phyloP scores from a whole-genome alignment of 441 rosid genomes.

The Corymbia calophylla region DNA sequence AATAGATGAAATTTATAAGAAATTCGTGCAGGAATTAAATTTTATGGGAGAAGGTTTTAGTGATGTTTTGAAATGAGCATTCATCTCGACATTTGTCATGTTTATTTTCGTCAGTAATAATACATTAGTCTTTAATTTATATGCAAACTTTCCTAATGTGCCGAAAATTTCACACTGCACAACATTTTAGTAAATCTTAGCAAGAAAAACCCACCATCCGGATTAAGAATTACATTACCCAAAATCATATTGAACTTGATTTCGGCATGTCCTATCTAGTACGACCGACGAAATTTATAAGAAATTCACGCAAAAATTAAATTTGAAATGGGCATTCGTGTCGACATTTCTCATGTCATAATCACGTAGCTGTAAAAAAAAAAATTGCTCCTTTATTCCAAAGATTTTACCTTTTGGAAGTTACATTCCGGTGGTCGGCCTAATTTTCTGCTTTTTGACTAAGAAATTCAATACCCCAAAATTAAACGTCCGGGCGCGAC shows the following conservation, averaged over 20 bases:
- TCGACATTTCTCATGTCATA: neutral
- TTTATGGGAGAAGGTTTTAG: neutral
- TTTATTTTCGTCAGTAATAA: too few species aligned
- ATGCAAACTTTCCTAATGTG: too few species aligned
- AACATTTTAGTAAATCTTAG: neutral
- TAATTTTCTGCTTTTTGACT: neutral
- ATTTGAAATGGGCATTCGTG: neutral
- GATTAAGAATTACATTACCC: neutral
- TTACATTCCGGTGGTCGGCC: neutral
- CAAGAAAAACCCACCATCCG: neutral
- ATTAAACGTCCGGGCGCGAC: neutral
- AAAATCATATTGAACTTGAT: neutral
- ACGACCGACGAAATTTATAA: neutral
- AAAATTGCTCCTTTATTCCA: fast-evolving
- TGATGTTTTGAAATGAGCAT: neutral
- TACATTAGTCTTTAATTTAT: too few species aligned
- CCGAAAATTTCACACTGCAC: fast-evolving
- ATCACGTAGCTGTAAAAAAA: neutral
- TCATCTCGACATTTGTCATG: neutral
- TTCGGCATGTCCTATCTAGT: neutral
- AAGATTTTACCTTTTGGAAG: neutral
- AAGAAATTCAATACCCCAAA: neutral
- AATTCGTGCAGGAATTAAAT: neutral
- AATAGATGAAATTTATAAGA: neutral
- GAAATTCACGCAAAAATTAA: neutral